Evolutionary conservation across 257 asterid species (phyloP), one percentile per base, ranked within the genome.

Genomic region (Fraxinus americana): DNA sequence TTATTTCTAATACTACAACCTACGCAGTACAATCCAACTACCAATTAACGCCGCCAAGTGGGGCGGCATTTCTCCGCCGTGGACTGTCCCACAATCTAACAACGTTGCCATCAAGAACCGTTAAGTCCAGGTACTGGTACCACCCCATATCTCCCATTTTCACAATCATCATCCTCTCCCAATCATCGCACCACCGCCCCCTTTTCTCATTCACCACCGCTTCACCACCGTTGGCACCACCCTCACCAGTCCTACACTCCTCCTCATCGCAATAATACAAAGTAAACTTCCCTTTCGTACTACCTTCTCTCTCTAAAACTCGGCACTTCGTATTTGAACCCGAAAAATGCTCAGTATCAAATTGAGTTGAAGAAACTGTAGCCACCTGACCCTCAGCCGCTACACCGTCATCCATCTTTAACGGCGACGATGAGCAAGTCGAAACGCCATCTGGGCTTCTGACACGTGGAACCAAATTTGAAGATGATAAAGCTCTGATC

Each of bases 41-140:
- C 84, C 85, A 82, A 41, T 35, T 21, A 41, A 21, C 73, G 76
- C 78, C 80, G 39, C 87, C 83, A 43, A 25, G 17, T 68, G 82
- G 83, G 74, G 82, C 80, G 79, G 72, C 83, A 67, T 74, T 66
- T 63, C 79, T 39, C 86, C 76, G 63, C 77, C 84, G 45, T 57
- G 84, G 66, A 79, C 81, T 87, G n/a, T 86, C 94, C 98, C 98
- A 93, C 84, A 93, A 70, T 79, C 92, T 83, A 72, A 93, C 98
- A 74, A 93, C 92, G 72, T 72, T 89, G 52, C 97, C 97, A 72
- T 90, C 80, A 21, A 91, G 43, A 85, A 75, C 84, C 80, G 83
- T 81, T 86, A 84, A 70, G 72, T 91, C 94, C 63, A 87, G 97
- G 82, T 87, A 80, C 75, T 73, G 74, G 75, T 88, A 85, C 90